These are phyloP conservation scores for Kwoniella dejecticola DNA, from an alignment of 768 basidiomycete genomes.

Conservation along the genomic window DNA sequence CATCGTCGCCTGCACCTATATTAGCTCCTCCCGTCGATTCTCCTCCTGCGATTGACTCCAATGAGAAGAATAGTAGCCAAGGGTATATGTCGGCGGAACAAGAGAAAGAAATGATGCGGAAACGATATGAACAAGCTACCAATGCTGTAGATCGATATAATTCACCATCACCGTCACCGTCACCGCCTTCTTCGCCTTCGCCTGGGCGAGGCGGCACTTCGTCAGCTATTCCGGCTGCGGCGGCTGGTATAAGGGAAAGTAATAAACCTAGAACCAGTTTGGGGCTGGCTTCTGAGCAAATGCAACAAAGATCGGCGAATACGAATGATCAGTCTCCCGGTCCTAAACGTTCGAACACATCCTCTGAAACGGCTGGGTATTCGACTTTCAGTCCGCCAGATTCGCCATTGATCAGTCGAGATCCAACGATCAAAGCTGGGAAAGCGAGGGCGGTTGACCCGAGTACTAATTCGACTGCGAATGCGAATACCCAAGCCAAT, in stretches of 20 bases:
- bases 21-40: conserved; percentile 1
- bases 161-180: background rate
- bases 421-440: conserved; percentile 24
- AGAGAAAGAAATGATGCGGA: conserved; percentile 51
- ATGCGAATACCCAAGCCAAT: too few species aligned
- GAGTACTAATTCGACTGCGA: too few species aligned
- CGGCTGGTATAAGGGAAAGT: background rate
- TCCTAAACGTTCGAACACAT: conserved; percentile 3
- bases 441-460: conserved; percentile 3
- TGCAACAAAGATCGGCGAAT: too few species aligned
- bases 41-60: background rate
- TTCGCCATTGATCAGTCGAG: conserved; percentile 16
- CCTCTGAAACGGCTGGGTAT: too few species aligned
- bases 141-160: conserved; percentile 10
- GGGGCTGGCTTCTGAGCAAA: background rate
- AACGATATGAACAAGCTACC: conserved; percentile 45
- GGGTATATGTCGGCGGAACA: conserved; percentile 27
- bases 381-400: conserved; percentile 11
- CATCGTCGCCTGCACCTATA: background rate
- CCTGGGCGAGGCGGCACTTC: too few species aligned
- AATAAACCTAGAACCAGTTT: conserved; percentile 15
- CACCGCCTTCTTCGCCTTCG: background rate
- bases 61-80: too few species aligned
- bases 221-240: too few species aligned
- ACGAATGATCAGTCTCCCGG: background rate